Evolutionary conservation across 208 protist genomes (phyloP), one percentile per base, ranked within the genome.

Genomic region (Porcisia deanei): DNA sequence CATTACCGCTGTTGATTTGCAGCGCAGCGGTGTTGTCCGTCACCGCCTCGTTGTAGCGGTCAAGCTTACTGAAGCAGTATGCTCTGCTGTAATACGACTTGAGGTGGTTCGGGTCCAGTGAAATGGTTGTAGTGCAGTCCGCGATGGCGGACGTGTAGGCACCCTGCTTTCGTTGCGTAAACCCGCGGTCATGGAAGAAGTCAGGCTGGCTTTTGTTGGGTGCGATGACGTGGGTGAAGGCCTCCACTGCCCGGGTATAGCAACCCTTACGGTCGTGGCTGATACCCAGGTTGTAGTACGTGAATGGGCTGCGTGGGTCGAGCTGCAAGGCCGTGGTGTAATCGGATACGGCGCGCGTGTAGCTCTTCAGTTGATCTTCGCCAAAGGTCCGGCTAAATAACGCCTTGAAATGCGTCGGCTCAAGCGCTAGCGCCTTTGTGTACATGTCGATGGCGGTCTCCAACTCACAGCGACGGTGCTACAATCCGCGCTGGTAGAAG

Each of bases 71-170:
- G 73, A 88, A 92, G 64, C 85, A 92, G 76, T 93, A 97, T n/a
- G 92, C 97, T 30, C 96, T 84, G 86, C 98, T 99, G 81, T 97
- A 98, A 82, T 89, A 87, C 16, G 96, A 92, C 75, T 98, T 98
- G 84, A 98, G 97, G 75, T 98, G 94, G 16, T 79, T 57, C 1
- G 85, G 77, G 79, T 98, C 86, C 5, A 98, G 14, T 1, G 68
- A 71, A 52, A 97, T 87, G 34, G 91, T 88, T 16, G 49, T 72
- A 3, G 85, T 89, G 86, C 97, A 98, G 80, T 98, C 95, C 16
- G 72, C 72, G 60, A 97, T 94, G 30, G 95, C 94, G 47, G 79
- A 76, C 22, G 77, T 73, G 76, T 91, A 93, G 34, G 86, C 54
- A 2, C 85, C 82, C 77, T 91, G 65, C 77, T 96, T 94, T 12